Conservation (phyloP, 2,329 filamentous ascomycete species). For the Pseudogymnoascus destructans region DNA sequence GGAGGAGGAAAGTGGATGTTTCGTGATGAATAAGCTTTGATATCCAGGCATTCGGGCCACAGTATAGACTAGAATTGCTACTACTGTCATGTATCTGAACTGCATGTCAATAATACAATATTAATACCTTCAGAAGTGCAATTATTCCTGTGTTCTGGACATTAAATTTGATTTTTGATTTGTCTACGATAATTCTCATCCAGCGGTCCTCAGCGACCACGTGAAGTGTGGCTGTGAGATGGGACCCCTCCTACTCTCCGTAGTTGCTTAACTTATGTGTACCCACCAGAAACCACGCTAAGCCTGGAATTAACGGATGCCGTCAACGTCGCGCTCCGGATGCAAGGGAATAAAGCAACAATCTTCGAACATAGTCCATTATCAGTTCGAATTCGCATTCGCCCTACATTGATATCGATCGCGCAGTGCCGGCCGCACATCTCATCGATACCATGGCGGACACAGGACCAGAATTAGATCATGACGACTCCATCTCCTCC, state of each 20-base stretch:
- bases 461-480: slow-evolving; percentile 19
- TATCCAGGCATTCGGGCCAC: slow-evolving; percentile 1
- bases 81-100: neutral
- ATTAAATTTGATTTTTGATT: neutral
- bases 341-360: slow-evolving; percentile 4
- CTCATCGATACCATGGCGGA: slow-evolving; percentile 21
- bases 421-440: slow-evolving; percentile 4
- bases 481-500: slow-evolving; percentile 39
- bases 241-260: too few species aligned
- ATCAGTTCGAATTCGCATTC: neutral
- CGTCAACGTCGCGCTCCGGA: slow-evolving; percentile 6
- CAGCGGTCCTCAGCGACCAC: neutral
- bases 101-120: neutral
- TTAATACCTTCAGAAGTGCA: neutral
- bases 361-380: neutral
- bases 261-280: slow-evolving; percentile 5
- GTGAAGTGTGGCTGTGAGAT: slow-evolving; percentile 7
- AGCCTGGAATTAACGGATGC: slow-evolving; percentile 10
- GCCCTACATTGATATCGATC: neutral
- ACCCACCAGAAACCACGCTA: slow-evolving; percentile 9
- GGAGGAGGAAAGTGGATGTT: slow-evolving; percentile 68
- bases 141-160: neutral
- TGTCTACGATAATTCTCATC: neutral
- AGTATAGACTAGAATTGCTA: slow-evolving; percentile 1
- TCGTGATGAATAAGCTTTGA: slow-evolving; percentile 47